Conservation (phyloP, 1,284 basidiomycete genomes). For the Tausonia pullulans region DNA sequence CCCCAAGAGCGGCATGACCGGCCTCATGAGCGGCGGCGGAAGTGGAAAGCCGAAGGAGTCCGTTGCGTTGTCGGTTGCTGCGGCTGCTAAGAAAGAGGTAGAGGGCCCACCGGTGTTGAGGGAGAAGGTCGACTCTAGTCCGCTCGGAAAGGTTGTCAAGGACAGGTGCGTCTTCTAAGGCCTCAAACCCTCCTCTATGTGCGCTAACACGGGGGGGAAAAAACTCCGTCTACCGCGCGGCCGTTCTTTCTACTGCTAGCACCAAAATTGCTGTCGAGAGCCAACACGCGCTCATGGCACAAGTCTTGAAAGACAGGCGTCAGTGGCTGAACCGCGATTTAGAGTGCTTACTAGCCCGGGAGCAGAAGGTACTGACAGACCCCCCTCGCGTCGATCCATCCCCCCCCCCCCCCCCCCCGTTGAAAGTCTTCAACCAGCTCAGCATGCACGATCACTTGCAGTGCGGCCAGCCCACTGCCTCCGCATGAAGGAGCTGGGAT, state of each 20-base stretch:
- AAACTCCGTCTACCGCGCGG: background rate
- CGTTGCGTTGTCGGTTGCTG: too few relatives aligned
- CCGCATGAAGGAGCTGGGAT: too few relatives aligned
- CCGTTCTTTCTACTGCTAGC: slow-evolving; percentile 37
- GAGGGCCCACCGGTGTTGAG: slow-evolving; percentile 30
- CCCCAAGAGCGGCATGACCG: too few relatives aligned
- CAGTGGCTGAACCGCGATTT: background rate
- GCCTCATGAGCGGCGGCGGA: too few relatives aligned
- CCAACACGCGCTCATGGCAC: slow-evolving; percentile 79
- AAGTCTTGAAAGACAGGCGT: slow-evolving; percentile 64
- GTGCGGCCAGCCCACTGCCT: background rate
- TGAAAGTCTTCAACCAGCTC: slow-evolving; percentile 5
- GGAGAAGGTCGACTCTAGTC: slow-evolving; percentile 33
- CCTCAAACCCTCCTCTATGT: slow-evolving; percentile 6
- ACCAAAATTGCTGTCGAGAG: slow-evolving; percentile 75
- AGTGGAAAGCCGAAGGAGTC: slow-evolving; percentile 15
- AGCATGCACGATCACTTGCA: slow-evolving; percentile 1
- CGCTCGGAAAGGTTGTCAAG: slow-evolving; percentile 65
- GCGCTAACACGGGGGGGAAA: slow-evolving; percentile 8
- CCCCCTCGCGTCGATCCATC: background rate
- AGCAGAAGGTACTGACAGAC: background rate
- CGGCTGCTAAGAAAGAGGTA: slow-evolving; percentile 31
- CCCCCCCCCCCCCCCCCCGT: background rate
- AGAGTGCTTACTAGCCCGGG: background rate
- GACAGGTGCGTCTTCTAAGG: slow-evolving; percentile 52